Base-by-base conservation (phyloP, 139 green algal genomes). In the Chlorella sp. region DNA sequence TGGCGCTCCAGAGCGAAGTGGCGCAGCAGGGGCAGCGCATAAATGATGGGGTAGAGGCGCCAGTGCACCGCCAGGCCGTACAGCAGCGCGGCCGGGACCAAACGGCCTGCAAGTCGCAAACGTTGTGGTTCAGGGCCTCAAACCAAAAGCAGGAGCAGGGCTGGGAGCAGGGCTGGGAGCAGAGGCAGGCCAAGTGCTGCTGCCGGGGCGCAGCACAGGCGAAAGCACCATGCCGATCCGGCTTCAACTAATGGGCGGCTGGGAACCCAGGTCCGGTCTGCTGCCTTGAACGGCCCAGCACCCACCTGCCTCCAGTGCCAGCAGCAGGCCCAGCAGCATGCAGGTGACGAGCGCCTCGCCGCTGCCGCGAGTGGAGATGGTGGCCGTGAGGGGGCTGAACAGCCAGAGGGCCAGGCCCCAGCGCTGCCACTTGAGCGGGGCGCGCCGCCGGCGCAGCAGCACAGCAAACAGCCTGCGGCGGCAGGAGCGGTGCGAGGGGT, bases 31-130 rank as follows among this genome's bases (percentile, higher is more conserved):
- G 92, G 85, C 4, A 97, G 92, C 17, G 88, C 90, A 80, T 97
- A 99, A 73, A 99, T 95, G 51, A 98, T 91, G 6, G 96, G 96
- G 86, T 97, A 99, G 24, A 99, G 87, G 3, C 96, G 89, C 78
- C 96, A 94, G 85, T 99, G 96, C 64, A 98, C 96, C 40, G 92
- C 92, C 51, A 99, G 73, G 5, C 96, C 96, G 72, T 95, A 99
- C 75, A 95, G 40, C 28, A 92, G 41, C 13, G 69, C 94, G 19
- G 86, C 88, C 16, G 40, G 54, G 8, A 86, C n/a, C 32, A 72
- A n/a, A 19, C 56, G 80, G 9, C 84, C 87, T 90, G 84, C 30
- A 62, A 24, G n/a, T 4, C 43, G 82, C n/a, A n/a, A n/a, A n/a
- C n/a, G n/a, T n/a, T n/a, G n/a, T n/a, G n/a, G n/a, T n/a, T n/a